Conservation (phyloP, 129 eudicot species). For the Lactuca saligna region DNA sequence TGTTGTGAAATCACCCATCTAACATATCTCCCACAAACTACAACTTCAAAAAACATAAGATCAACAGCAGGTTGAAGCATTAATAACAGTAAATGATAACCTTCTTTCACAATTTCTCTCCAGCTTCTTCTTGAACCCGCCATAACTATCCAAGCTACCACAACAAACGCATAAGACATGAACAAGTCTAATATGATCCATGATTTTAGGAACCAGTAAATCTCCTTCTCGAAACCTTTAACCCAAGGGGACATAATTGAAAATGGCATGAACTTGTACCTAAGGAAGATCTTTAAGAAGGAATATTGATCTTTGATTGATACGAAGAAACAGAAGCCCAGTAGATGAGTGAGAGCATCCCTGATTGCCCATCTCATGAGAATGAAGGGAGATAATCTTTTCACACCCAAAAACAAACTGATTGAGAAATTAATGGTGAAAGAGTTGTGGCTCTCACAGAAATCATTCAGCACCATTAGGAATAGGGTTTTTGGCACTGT, state of each 20-base stretch:
- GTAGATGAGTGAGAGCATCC: conserved; percentile 68
- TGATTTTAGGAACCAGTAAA: conserved; percentile 45
- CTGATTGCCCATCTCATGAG: conserved; percentile 74
- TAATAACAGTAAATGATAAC: conserved; percentile 55
- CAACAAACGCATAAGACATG: conserved; percentile 57
- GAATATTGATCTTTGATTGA: conserved; percentile 76
- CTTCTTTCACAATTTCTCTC: conserved; percentile 72
- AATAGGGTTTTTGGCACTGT: too few relatives aligned
- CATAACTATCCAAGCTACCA: conserved; percentile 82
- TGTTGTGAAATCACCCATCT: conserved; percentile 44
- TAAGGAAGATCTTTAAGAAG: conserved; percentile 63
- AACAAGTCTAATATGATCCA: conserved; percentile 70
- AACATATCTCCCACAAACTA: conserved; percentile 56
- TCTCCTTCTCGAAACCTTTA: conserved; percentile 60
- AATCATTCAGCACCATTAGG: conserved; percentile 53
- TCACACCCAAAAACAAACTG: conserved; percentile 63
- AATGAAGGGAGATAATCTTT: conserved; percentile 54
- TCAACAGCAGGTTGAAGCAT: conserved; percentile 56
- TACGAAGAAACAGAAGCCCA: conserved; percentile 65
- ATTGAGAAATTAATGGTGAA: conserved; percentile 39
- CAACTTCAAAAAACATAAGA: conserved; percentile 63
- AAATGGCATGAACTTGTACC: conserved; percentile 87
- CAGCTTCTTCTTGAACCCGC: conserved; percentile 70
- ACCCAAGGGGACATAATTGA: conserved; percentile 60
- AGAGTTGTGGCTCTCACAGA: conserved; percentile 46